Percentiles rank a stretch among this genome's conserved stretches.
Evolutionary conservation across 805 yeast species (phyloP).

Genomic region (Candida sakaeoensis): DNA sequence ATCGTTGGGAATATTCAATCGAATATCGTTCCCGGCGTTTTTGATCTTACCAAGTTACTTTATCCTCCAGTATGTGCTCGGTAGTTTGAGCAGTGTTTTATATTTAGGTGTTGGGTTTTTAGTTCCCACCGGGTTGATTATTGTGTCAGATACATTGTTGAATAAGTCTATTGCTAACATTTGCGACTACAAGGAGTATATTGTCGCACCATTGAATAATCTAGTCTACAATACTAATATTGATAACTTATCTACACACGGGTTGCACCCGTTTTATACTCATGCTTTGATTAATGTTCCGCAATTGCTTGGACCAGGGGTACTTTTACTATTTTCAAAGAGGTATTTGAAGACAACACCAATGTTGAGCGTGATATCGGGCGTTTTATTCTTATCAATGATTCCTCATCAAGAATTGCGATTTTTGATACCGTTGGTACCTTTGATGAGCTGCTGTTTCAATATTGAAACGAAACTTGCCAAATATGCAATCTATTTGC

Average conservation of each 20-base stretch:
- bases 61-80: conserved; percentile 40
- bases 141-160: conserved; percentile 52
- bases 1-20: conserved; percentile 73
- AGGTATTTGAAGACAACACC: conserved; percentile 50
- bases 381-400: conserved; percentile 55
- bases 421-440: conserved; percentile 75
- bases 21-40: conserved; percentile 81
- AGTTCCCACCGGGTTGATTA: conserved; percentile 31
- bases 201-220: conserved; percentile 76
- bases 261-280: conserved; percentile 73
- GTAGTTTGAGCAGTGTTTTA: conserved; percentile 24
- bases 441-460: conserved; percentile 60
- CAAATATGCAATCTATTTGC: conserved; percentile 29
- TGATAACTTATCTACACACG: conserved; percentile 69
- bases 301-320: conserved; percentile 73
- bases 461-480: conserved; percentile 27
- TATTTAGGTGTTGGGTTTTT: conserved; percentile 33
- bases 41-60: conserved; percentile 57
- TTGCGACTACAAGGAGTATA: conserved; percentile 21
- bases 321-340: conserved; percentile 44
- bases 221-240: conserved; percentile 60
- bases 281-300: conserved; percentile 79
- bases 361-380: conserved; percentile 59
- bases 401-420: conserved; percentile 95
- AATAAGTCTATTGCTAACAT: conserved; percentile 17